Base-by-base conservation (phyloP, 495 filamentous ascomycete species). In the Collariella sp. region DNA sequence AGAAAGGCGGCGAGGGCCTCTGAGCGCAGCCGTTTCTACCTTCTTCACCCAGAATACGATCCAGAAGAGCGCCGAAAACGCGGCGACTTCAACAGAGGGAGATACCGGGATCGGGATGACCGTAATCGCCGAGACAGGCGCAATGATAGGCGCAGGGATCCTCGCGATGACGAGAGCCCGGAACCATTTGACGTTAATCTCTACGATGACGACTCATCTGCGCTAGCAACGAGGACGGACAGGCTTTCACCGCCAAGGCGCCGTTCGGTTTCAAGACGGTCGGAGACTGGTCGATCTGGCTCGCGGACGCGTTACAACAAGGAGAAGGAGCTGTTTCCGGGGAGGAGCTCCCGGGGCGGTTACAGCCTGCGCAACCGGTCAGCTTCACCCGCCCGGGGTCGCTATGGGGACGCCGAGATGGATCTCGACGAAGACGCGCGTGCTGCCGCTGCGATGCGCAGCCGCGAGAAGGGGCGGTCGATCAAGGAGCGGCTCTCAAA, bases 21-120 rank as follows among this genome's bases (percentile, higher is more conserved):
- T 13, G 81, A 88, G 47, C 76, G 84, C 31, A 96, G 93, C 67
- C 76, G 89, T 15, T 97, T 90, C 70, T 98, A 97, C 65, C 80
- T 95, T 9, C 77, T 93, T 62, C 84, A 98, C 60, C 89, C 90
- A 0, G 84, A 94, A 57, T 82, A 90, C 62, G 90, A 96, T 62
- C 89, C 87, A 2, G 79, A 84, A 39, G 88, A 94, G 67, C 77
- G 82, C 40, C 72, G 83, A 54, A 76, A 74, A 39, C 67, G 68
- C 43, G 64, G 63, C 41, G 73, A 80, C 38, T 64, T 59, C 19
- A 38, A 33, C 20, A 61, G 71, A 42, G 74, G 76, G 36, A 74
- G 71, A 48, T 79, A 81, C 50, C 73, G 80, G 46, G 79, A 79
- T 18, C 72, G 79, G 9, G 79, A 86, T 51, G 80, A 79, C 12